Base-by-base conservation (phyloP, 2,329 filamentous ascomycete genomes). In the Metarhizium robertsii region DNA sequence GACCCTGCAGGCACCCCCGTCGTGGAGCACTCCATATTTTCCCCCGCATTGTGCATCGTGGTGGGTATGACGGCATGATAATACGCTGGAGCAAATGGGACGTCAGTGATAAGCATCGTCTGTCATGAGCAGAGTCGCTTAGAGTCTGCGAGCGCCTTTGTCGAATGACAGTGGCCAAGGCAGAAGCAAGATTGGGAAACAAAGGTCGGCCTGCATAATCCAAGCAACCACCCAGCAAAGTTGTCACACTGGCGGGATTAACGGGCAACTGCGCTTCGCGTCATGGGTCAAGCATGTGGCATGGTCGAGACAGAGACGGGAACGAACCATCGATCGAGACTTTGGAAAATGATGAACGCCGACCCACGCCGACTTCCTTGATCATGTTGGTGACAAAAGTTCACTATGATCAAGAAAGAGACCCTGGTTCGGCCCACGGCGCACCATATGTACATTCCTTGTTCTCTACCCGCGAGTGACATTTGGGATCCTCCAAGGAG, bases 51-150 rank as follows among this genome's bases (percentile, higher is more conserved):
- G 32, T 20, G 50, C 50, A 52, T 52, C 30, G n/a, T 18, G 38
- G 20, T 52, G 50, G 50, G 38, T 52, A 52, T 52, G 50, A 32
- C 50, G 38, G 25, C 50, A 52, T 52, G 50, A 52, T 32, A 20
- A 43, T 25, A 20, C 38, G 38, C 25, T 34, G 20, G 38, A 34
- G 38, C 50, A 43, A 52, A 52, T 52, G 40, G 40, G 38, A 52
- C 29, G 50, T 42, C 38, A 43, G 29, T 52, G 50, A 52, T 52
- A 52, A 52, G 50, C 36, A 45, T 43, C 50, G n/a, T 43, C 29
- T 40, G 49, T 6, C 16, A 16, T 32, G 18, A 14, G 20, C 30
- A 16, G 45, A 34, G 32, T 34, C 45, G 20, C 18, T 48, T 14
- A 18, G 42, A 20, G 42, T 20, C 42, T 6, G 6, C n/a, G n/a